Evolutionary conservation across 192 early-diverging fungal genomes (phyloP).

Genomic region (Entomortierella lignicola): DNA sequence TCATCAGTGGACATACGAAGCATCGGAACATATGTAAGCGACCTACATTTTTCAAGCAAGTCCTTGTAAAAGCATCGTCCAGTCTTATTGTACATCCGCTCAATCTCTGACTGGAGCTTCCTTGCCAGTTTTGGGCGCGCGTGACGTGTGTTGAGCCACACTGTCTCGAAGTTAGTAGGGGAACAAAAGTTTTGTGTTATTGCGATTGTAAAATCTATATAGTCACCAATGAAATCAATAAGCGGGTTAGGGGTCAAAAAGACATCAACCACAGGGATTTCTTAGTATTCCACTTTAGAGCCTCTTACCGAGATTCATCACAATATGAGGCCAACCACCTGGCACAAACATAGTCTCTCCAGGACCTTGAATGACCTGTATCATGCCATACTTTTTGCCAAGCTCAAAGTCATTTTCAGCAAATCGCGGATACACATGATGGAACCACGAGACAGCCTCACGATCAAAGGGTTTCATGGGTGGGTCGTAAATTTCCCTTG

Average conservation of each 20-base stretch:
- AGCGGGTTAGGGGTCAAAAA: background rate
- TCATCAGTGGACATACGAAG: slow-evolving; percentile 58
- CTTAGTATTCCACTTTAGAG: background rate
- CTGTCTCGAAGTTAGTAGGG: slow-evolving; percentile 70
- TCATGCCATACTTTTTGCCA: slow-evolving; percentile 72
- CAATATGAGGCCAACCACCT: slow-evolving; percentile 83
- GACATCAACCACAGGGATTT: background rate
- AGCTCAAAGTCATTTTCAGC: slow-evolving; percentile 58
- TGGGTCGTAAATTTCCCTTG: slow-evolving; percentile 68
- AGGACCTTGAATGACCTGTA: slow-evolving; percentile 76
- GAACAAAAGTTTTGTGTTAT: slow-evolving; percentile 87
- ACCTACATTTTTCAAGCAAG: slow-evolving; percentile 54
- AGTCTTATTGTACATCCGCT: slow-evolving; percentile 47
- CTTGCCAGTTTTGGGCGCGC: slow-evolving; percentile 63
- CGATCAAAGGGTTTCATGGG: slow-evolving; percentile 69
- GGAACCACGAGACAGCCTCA: slow-evolving; percentile 83
- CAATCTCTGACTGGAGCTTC: slow-evolving; percentile 57
- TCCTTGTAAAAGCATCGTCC: slow-evolving; percentile 47
- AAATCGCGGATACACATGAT: slow-evolving; percentile 66
- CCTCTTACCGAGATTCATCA: slow-evolving; percentile 76
- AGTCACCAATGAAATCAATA: background rate
- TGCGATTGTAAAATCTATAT: slow-evolving; percentile 76
- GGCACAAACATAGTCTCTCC: slow-evolving; percentile 88
- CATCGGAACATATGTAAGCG: slow-evolving; percentile 56
- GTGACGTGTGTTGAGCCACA: slow-evolving; percentile 74